phyloP scores from a whole-genome alignment of 108 stramenopile genomes.

The Conticribra guillardii region DNA sequence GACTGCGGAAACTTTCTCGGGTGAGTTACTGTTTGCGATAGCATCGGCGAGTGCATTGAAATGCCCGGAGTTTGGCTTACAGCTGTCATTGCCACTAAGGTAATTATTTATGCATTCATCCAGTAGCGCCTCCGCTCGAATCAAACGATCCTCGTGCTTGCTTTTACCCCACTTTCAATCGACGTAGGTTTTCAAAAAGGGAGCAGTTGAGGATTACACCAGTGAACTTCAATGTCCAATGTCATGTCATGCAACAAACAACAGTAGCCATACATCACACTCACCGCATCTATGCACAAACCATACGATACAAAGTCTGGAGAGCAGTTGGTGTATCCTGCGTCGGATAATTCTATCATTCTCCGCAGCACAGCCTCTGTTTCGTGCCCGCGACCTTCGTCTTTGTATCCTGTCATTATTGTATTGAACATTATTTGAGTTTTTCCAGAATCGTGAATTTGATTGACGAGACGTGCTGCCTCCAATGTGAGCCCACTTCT shows the following conservation, averaged over 20 bases:
- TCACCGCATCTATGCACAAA: slow-evolving; percentile 42
- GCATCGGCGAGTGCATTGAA: slow-evolving; percentile 33
- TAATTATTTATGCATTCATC: slow-evolving; percentile 37
- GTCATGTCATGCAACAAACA: background rate
- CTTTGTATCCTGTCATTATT: slow-evolving; percentile 38
- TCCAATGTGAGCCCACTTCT: slow-evolving; percentile 38
- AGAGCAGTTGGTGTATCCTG: slow-evolving; percentile 26
- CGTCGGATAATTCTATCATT: slow-evolving; percentile 34
- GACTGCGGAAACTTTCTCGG: slow-evolving; percentile 22
- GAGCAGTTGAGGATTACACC: background rate
- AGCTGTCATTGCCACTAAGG: slow-evolving; percentile 16
- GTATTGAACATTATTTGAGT: slow-evolving; percentile 44
- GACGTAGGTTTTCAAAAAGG: background rate
- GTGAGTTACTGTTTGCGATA: slow-evolving; percentile 20
- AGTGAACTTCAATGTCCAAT: background rate
- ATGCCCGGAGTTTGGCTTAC: slow-evolving; percentile 18
- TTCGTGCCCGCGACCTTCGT: slow-evolving; percentile 36
- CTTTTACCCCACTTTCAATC: slow-evolving; percentile 34
- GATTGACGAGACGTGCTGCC: slow-evolving; percentile 28
- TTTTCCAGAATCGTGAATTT: slow-evolving; percentile 35
- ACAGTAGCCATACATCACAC: background rate
- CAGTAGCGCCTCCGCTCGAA: slow-evolving; percentile 21
- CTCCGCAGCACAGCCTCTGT: slow-evolving; percentile 35
- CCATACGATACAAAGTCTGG: slow-evolving; percentile 36
- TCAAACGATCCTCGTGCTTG: slow-evolving; percentile 17